A percentile compares a stretch with the other conserved stretches of the same genome.
Evolutionary conservation across 139 green algal species (phyloP).

Genomic region (Ettlia oleoabundans): DNA sequence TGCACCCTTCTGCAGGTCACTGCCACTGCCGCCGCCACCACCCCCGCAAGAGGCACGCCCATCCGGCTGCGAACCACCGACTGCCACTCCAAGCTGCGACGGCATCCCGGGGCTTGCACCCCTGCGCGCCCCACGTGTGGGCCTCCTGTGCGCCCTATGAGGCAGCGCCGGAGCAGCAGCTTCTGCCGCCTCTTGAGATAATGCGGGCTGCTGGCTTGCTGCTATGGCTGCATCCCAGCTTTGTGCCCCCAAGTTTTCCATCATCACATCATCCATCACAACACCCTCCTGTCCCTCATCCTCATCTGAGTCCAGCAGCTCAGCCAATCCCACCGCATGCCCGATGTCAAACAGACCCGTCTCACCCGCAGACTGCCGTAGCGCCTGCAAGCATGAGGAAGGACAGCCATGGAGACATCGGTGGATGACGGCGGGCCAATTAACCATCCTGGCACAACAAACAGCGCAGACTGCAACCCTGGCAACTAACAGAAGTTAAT

Average conservation of each 20-base stretch:
- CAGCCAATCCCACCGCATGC: slow-evolving; percentile 18
- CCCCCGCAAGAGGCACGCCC: no score
- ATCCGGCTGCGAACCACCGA: background rate
- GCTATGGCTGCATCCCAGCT: background rate
- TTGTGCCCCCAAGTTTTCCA: no score
- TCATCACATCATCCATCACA: no score
- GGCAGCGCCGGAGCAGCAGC: background rate
- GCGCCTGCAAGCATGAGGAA: background rate
- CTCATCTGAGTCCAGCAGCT: background rate
- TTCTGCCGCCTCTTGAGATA: background rate
- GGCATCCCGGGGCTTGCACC: background rate
- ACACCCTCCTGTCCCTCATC: no score
- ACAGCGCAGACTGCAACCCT: no score
- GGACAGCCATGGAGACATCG: no score
- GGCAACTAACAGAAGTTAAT: no score
- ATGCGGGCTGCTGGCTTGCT: background rate
- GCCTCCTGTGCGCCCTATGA: background rate
- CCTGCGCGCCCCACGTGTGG: background rate
- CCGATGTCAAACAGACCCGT: slow-evolving; percentile 8
- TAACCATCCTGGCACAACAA: no score
- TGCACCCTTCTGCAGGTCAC: background rate
- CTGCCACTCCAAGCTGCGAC: background rate
- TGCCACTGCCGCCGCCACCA: background rate
- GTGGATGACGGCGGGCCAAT: no score
- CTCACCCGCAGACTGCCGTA: slow-evolving; percentile 11